These are phyloP conservation scores for Vigna mungo DNA, from an alignment of 306 rosid genomes.

Conservation along the genomic window DNA sequence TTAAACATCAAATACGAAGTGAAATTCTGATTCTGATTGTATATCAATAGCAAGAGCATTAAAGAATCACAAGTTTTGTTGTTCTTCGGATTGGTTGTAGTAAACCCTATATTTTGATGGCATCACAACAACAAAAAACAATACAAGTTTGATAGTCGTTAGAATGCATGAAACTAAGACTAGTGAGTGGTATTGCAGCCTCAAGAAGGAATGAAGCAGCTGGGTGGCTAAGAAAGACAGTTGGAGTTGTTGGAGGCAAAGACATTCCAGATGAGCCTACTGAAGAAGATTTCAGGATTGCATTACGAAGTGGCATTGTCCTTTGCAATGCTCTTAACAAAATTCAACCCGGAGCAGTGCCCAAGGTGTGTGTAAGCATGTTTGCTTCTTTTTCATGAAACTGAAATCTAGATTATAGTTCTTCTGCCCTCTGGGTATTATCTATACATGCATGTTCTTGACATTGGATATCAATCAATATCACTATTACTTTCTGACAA, in stretches of 20 bases:
- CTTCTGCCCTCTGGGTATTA: neutral
- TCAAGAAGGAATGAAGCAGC: conserved; percentile 91
- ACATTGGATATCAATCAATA: conserved; percentile 4
- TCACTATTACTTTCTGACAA: neutral
- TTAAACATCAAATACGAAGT: neutral
- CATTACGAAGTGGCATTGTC: conserved; percentile 85
- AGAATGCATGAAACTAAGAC: conserved; percentile 4
- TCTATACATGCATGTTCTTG: neutral
- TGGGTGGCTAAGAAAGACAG: conserved; percentile 70
- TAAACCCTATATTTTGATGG: neutral
- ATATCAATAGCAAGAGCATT: neutral
- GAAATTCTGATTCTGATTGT: neutral
- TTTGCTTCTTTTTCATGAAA: conserved; percentile 17
- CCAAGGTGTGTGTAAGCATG: conserved; percentile 63
- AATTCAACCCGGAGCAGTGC: conserved; percentile 80
- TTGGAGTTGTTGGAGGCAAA: conserved; percentile 77
- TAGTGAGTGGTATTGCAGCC: conserved; percentile 55
- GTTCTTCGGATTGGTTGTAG: neutral
- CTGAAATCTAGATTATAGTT: conserved; percentile 4
- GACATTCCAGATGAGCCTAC: conserved; percentile 87
- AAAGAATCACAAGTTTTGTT: neutral
- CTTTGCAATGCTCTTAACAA: conserved; percentile 88
- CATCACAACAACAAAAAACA: neutral
- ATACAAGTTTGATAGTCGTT: neutral
- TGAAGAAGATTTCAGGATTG: conserved; percentile 85